Evolutionary conservation across 176 grass and related monocot species (phyloP).

Genomic region (Triticum dicoccoides): DNA sequence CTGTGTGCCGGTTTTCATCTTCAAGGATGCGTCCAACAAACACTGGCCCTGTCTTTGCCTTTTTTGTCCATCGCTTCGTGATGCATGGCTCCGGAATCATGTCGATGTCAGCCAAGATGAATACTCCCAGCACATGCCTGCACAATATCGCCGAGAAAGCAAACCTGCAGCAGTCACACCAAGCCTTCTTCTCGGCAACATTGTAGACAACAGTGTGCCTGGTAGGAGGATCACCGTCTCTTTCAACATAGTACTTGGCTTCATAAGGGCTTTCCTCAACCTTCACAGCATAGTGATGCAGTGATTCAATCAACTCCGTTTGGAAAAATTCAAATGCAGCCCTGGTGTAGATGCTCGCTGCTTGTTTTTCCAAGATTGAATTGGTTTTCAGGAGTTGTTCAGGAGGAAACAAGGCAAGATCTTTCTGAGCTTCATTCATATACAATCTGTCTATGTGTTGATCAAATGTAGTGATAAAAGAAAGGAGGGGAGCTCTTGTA

Average conservation of each 20-base stretch:
- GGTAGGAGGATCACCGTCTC: constrained; percentile 41
- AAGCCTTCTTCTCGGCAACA: constrained; percentile 68
- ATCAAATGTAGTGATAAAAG: constrained; percentile 74
- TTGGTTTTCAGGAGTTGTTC: constrained; percentile 70
- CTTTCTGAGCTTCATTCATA: constrained; percentile 60
- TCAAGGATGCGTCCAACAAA: constrained; percentile 37
- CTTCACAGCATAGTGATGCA: constrained; percentile 69
- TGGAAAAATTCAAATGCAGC: constrained; percentile 75
- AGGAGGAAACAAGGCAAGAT: constrained; percentile 40
- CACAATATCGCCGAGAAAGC: constrained; percentile 73
- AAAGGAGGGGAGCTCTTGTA: constrained; percentile 44
- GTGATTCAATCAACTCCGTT: constrained; percentile 66
- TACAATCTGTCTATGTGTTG: constrained; percentile 54
- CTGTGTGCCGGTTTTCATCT: constrained; percentile 37
- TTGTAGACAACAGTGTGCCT: constrained; percentile 63
- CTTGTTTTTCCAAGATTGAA: constrained; percentile 81
- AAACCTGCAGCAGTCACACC: constrained; percentile 79
- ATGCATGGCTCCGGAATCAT: constrained; percentile 56
- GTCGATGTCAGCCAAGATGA: constrained; percentile 48
- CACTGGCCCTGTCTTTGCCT: constrained; percentile 60
- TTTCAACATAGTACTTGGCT: constrained; percentile 74
- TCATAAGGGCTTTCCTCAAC: constrained; percentile 65
- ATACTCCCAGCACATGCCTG: constrained; percentile 77
- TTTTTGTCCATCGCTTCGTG: constrained; percentile 77
- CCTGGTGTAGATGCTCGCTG: constrained; percentile 63